Evolutionary conservation across 257 asterid genomes (phyloP), one percentile per base, ranked within the genome.

Genomic region (Solanum sparsipilum): DNA sequence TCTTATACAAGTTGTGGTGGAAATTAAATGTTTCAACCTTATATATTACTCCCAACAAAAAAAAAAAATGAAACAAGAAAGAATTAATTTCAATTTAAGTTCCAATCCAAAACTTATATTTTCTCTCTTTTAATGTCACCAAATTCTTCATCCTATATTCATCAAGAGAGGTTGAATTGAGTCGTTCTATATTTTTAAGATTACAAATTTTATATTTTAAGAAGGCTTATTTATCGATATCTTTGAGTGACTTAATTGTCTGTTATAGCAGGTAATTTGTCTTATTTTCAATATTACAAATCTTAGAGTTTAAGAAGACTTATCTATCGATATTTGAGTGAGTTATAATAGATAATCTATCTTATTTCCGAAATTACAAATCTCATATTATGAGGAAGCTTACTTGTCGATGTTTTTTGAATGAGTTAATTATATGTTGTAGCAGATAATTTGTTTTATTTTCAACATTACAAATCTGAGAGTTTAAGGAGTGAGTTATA

Each of bases 1-100:
- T 90, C 39, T 84, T 31, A 70, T 82, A 84, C 88, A 89, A 93
- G 85, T 90, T 94, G 97, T 94, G 98, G 98, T 93, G 90, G 90
- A 92, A 90, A 89, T 91, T 88, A 84, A 48, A 85, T 79, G n/a
- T 29, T 52, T 44, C 21, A 15, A 86, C 84, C 82, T 87, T 88
- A 71, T 90, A 35, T 38, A 38, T 13, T 38, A 60, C 70, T 60
- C 29, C 16, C 82, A 74, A 34, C 29, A 35, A 35, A 10, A 38
- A 35, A 29, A 35, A 32, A 32, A 35, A 9, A 21, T 34, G 48
- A 35, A 75, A 75, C 83, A 75, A 75, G 29, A 73, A 73, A 73
- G 8, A 71, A 74, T 46, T 5, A 48, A 48, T 48, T 46, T 48
- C 18, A 48, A 48, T 48, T 46, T 5, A 48, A 48, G 58, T 48